Percentiles rank a stretch among this genome's conserved stretches.
These are phyloP conservation scores for Dipteronia dyeriana DNA, from an alignment of 345 rosid species.

Conservation along the genomic window DNA sequence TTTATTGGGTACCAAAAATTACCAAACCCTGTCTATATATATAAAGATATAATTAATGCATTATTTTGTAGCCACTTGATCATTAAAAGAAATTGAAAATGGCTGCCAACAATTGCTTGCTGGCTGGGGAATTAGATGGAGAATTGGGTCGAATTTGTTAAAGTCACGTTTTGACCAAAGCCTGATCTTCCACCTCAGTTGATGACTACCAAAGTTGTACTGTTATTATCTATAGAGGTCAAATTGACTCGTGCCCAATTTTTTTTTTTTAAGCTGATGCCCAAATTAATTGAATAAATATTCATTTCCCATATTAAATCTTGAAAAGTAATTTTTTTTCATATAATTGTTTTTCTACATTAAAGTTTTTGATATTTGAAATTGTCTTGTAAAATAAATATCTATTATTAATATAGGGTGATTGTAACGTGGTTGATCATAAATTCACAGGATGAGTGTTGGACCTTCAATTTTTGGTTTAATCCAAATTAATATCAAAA, in stretches of 20 bases:
- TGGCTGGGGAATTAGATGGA: background rate
- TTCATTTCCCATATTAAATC: background rate
- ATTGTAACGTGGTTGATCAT: too few relatives aligned
- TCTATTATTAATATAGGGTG: too few relatives aligned
- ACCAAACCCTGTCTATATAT: constrained; percentile 8
- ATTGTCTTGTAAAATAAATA: too few relatives aligned
- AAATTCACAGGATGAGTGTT: too few relatives aligned
- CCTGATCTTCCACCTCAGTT: background rate
- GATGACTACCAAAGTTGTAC: background rate
- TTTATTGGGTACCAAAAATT: background rate
- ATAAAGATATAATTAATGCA: background rate
- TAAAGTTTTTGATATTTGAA: too few relatives aligned
- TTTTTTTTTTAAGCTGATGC: too few relatives aligned
- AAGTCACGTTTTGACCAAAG: background rate
- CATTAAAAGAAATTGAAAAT: background rate
- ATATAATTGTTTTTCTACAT: too few relatives aligned
- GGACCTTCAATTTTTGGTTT: too few relatives aligned
- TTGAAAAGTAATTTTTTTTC: background rate
- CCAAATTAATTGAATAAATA: background rate
- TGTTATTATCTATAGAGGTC: background rate
- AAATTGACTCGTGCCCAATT: background rate
- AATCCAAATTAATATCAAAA: too few relatives aligned
- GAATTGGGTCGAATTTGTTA: background rate
- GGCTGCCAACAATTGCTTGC: background rate
- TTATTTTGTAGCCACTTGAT: background rate